Conservation (phyloP, 192 early-diverging fungal genomes). For the Linnemannia exigua region DNA sequence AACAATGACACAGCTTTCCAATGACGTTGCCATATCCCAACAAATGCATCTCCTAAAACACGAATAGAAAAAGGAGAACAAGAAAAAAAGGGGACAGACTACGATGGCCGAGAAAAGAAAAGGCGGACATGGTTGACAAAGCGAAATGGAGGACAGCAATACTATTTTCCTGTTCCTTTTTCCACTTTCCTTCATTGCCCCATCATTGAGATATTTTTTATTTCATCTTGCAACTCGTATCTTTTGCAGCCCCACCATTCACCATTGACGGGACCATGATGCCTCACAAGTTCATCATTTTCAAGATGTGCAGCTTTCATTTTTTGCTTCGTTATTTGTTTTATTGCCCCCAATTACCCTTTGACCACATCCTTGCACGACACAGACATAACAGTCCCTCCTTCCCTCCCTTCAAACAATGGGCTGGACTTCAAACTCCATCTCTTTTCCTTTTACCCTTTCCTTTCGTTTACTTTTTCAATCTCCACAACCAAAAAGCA, state of each 20-base stretch:
- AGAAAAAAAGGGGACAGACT: not conserved
- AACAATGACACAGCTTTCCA: not conserved
- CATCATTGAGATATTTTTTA: not conserved
- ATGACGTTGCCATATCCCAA: not conserved
- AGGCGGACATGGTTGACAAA: not conserved
- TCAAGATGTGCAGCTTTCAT: not conserved
- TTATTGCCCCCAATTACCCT: not conserved
- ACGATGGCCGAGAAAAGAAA: not conserved
- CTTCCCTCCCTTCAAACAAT: no score
- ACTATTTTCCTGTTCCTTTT: not conserved
- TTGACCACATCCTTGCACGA: constrained; percentile 3
- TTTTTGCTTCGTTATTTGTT: constrained; percentile 18
- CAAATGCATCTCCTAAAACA: not conserved
- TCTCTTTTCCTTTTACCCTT: not conserved
- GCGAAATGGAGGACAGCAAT: not conserved
- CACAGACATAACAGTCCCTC: not conserved
- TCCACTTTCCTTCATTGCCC: not conserved
- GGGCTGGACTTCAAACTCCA: not conserved
- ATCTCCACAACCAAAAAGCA: constrained; percentile 49
- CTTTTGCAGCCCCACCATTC: not conserved
- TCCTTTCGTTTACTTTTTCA: constrained; percentile 22
- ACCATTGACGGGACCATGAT: no score
- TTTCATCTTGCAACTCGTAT: not conserved
- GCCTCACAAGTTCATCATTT: no score
- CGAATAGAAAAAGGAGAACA: not conserved